A percentile compares a stretch with the other conserved stretches of the same genome.
These are phyloP conservation scores for Aspergillus pseudoviridinutans DNA, from an alignment of 2,329 filamentous ascomycete genomes.

Conservation along the genomic window DNA sequence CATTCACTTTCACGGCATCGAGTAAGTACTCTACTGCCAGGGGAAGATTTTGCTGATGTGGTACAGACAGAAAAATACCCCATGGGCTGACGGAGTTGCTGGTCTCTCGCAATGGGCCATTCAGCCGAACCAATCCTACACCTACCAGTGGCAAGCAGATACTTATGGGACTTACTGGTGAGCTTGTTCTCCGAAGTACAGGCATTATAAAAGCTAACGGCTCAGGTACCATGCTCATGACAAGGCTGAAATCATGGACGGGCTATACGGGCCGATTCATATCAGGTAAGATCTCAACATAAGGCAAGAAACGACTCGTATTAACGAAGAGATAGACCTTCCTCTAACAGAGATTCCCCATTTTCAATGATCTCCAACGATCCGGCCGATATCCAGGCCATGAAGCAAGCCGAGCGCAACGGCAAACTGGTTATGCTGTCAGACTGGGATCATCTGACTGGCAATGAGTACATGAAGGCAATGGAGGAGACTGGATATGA, in stretches of 20 bases:
- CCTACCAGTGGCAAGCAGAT: conserved; percentile 51
- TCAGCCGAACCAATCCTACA: conserved; percentile 46
- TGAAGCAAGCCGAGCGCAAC: conserved; percentile 48
- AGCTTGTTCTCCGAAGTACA: not conserved
- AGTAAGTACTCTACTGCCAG: conserved; percentile 7
- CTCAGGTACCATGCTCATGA: conserved; percentile 49
- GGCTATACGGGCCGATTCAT: conserved; percentile 50
- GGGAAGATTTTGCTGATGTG: not conserved
- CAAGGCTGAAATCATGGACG: conserved; percentile 55
- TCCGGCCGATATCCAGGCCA: conserved; percentile 37
- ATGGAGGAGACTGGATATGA: conserved; percentile 20
- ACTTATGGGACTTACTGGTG: conserved; percentile 59
- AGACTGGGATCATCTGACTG: conserved; percentile 56
- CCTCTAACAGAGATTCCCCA: conserved; percentile 31
- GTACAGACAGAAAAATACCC: conserved; percentile 44
- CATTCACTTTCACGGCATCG: conserved; percentile 41
- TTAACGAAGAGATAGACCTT: not conserved
- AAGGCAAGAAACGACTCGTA: not conserved
- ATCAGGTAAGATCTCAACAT: conserved; percentile 16
- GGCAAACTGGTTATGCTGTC: conserved; percentile 50
- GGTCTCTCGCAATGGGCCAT: conserved; percentile 55
- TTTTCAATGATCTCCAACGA: conserved; percentile 49
- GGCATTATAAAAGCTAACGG: not conserved
- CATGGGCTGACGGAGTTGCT: conserved; percentile 58
- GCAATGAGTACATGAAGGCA: conserved; percentile 39